phyloP scores from a whole-genome alignment of 441 rosid genomes.

The Populus hybrid region DNA sequence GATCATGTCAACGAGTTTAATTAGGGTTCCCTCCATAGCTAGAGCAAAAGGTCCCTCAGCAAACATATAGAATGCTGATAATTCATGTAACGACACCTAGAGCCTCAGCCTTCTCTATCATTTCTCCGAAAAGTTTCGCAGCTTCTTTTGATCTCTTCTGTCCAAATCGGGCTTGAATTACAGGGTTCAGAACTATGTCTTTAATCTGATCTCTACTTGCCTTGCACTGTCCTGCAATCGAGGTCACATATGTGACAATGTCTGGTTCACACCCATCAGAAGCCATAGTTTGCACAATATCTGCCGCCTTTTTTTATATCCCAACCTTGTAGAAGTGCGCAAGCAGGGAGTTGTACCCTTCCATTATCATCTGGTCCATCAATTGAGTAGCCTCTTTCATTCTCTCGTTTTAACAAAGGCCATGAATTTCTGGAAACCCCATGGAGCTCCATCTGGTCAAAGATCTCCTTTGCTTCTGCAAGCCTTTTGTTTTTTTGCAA shows the following conservation, averaged over 20 bases:
- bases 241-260: constrained; percentile 74
- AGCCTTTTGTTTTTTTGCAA: constrained; percentile 65
- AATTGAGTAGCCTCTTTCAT: constrained; percentile 79
- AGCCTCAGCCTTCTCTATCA: constrained; percentile 54
- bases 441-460: constrained; percentile 87
- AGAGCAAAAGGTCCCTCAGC: constrained; percentile 81
- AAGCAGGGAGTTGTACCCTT: constrained; percentile 81
- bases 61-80: constrained; percentile 67
- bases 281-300: constrained; percentile 76
- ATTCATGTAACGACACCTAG: constrained; percentile 67
- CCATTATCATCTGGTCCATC: constrained; percentile 97
- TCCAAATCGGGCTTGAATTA: constrained; percentile 68
- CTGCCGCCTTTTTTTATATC: constrained; percentile 76
- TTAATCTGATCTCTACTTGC: constrained; percentile 80
- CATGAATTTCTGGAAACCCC: constrained; percentile 86
- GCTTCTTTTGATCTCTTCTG: constrained; percentile 63
- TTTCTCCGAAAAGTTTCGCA: constrained; percentile 73
- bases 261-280: constrained; percentile 77
- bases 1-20: constrained; percentile 54
- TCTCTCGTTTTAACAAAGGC: constrained; percentile 70
- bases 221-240: constrained; percentile 79
- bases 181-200: constrained; percentile 73
- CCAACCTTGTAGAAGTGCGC: constrained; percentile 68
- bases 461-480: constrained; percentile 15
- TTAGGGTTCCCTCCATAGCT: constrained; percentile 64